These are phyloP conservation scores for Pseudocercospora fuligena DNA, from an alignment of 2,329 filamentous ascomycete species.

Conservation along the genomic window DNA sequence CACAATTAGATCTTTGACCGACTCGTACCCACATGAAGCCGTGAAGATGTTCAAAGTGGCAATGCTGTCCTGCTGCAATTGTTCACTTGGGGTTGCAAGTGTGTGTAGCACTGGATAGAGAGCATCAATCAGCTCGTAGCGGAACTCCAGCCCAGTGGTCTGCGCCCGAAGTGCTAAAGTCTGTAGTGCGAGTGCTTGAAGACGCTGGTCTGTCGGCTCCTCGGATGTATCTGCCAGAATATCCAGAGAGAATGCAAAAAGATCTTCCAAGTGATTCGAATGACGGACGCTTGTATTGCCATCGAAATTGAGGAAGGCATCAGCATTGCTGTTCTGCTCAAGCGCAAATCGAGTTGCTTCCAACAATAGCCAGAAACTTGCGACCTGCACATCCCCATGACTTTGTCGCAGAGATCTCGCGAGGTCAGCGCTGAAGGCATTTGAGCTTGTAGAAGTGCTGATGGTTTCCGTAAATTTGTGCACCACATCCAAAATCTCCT, in stretches of 20 bases:
- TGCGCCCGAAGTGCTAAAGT: slow-evolving; percentile 76
- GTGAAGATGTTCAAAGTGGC: slow-evolving; percentile 82
- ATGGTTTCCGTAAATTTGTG: slow-evolving; percentile 44
- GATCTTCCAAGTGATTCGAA: slow-evolving; percentile 57
- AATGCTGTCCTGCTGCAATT: slow-evolving; percentile 80
- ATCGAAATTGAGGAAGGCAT: slow-evolving; percentile 62
- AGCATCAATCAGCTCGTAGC: slow-evolving; percentile 84
- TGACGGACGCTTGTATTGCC: not conserved
- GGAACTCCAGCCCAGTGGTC: slow-evolving; percentile 70
- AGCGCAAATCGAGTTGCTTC: slow-evolving; percentile 68
- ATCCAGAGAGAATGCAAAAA: slow-evolving; percentile 71
- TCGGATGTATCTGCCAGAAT: slow-evolving; percentile 56
- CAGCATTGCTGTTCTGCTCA: slow-evolving; percentile 59
- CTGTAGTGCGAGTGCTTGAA: slow-evolving; percentile 81
- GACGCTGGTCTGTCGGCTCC: slow-evolving; percentile 66
- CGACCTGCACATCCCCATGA: slow-evolving; percentile 63
- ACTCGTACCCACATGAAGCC: slow-evolving; percentile 71
- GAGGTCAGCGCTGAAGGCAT: slow-evolving; percentile 64
- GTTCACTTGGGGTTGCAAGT: slow-evolving; percentile 71
- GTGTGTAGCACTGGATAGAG: slow-evolving; percentile 92
- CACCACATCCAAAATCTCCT: slow-evolving; percentile 31
- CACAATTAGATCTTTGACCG: slow-evolving; percentile 78
- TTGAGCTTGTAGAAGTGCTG: slow-evolving; percentile 20
- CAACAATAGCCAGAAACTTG: slow-evolving; percentile 80
- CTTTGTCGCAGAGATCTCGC: slow-evolving; percentile 66